A percentile compares a stretch with the other conserved stretches of the same genome.
These are phyloP conservation scores for Leccinellum albellum DNA, from an alignment of 768 basidiomycete species.

Conservation along the genomic window DNA sequence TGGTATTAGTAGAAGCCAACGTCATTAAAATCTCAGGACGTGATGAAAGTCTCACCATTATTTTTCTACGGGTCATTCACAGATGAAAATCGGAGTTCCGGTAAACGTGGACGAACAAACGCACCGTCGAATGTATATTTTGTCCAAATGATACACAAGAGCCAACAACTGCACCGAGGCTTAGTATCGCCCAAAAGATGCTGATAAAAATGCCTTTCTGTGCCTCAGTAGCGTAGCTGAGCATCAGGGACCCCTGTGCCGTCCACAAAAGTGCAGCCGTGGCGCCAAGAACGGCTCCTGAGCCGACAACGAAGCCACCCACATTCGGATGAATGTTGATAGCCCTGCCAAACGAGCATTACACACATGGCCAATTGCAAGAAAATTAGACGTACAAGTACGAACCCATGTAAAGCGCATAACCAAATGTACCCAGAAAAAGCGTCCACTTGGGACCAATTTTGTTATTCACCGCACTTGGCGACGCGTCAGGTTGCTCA, in stretches of 20 bases:
- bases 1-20: not conserved
- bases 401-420: slow-evolving; percentile 68
- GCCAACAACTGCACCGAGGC: slow-evolving; percentile 75
- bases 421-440: slow-evolving; percentile 66
- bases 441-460: slow-evolving; percentile 71
- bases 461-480: slow-evolving; percentile 73
- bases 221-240: slow-evolving; percentile 73
- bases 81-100: not conserved
- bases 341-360: slow-evolving; percentile 37
- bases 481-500: not conserved
- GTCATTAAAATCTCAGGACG: not conserved
- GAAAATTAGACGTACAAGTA: slow-evolving; percentile 48
- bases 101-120: slow-evolving; percentile 13
- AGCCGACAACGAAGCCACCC: slow-evolving; percentile 59
- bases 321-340: slow-evolving; percentile 65
- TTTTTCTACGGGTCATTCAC: slow-evolving; percentile 14
- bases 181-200: slow-evolving; percentile 80
- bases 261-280: slow-evolving; percentile 72
- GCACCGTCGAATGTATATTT: slow-evolving; percentile 61
- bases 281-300: slow-evolving; percentile 68
- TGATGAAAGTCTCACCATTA: slow-evolving; percentile 21
- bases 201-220: slow-evolving; percentile 73
- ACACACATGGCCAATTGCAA: not conserved
- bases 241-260: slow-evolving; percentile 73
- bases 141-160: slow-evolving; percentile 67